A percentile compares a stretch with the other conserved stretches of the same genome.
Conservation (phyloP, 2,329 filamentous ascomycete genomes). For the Hypocrella siamensis region DNA sequence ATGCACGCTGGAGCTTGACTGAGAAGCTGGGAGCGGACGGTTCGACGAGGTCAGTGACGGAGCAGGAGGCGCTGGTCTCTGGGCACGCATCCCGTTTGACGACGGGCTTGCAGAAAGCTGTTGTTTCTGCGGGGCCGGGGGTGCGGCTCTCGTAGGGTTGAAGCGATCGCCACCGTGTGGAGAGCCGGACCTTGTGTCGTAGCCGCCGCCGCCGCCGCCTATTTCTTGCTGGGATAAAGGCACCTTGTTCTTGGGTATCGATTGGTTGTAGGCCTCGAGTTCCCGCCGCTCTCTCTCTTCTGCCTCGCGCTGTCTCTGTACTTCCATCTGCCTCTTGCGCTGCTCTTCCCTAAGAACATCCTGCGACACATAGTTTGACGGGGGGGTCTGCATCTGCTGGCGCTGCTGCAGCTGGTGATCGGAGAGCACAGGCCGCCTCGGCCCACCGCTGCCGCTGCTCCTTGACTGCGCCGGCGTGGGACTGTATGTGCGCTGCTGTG, state of each 20-base stretch:
- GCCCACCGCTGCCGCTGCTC: constrained; percentile 25
- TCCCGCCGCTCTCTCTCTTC: constrained; percentile 59
- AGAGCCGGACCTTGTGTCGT: constrained; percentile 26
- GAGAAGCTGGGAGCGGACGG: constrained; percentile 31
- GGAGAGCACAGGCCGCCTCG: no score
- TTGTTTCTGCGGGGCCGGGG: constrained; percentile 68
- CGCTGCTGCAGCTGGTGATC: constrained; percentile 11
- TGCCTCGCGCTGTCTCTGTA: constrained; percentile 38
- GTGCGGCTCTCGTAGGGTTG: constrained; percentile 73
- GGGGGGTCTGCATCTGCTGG: constrained; percentile 40
- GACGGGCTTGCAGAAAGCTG: constrained; percentile 36
- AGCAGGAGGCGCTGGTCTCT: constrained; percentile 68
- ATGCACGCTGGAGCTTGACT: constrained; percentile 32
- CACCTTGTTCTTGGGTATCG: constrained; percentile 64
- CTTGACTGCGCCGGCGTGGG: constrained; percentile 20
- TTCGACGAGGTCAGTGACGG: constrained; percentile 24
- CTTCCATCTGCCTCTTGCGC: constrained; percentile 46
- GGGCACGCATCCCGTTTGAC: constrained; percentile 46
- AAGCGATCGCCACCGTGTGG: constrained; percentile 49
- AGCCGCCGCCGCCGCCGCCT: constrained; percentile 62
- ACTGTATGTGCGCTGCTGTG: constrained; percentile 26
- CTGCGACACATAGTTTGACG: constrained; percentile 35
- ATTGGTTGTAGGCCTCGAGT: constrained; percentile 77
- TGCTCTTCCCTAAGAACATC: constrained; percentile 38
- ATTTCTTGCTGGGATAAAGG: constrained; percentile 83